Percentiles rank a stretch among this genome's conserved stretches.
Conservation (phyloP, 2,329 filamentous ascomycete genomes). For the Parastagonospora avenae region DNA sequence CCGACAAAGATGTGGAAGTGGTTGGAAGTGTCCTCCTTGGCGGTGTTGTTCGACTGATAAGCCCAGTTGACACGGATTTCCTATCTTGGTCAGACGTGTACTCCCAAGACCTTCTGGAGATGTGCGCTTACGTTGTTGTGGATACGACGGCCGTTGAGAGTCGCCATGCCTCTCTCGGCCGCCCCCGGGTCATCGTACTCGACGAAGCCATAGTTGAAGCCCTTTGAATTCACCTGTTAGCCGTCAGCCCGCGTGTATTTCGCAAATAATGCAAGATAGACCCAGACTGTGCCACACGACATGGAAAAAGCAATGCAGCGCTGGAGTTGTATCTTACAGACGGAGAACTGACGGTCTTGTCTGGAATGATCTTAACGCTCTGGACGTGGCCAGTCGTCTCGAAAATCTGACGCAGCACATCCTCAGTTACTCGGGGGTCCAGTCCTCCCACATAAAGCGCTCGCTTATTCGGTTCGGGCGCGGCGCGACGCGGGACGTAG, state of each 20-base stretch:
- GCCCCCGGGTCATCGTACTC: conserved; percentile 98
- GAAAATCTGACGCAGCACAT: conserved; percentile 96
- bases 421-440: conserved; percentile 93
- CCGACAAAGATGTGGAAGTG: conserved; percentile 99
- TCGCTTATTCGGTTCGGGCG: conserved; percentile 97
- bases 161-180: conserved; percentile 96
- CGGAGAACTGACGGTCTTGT: conserved; percentile 86
- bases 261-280: conserved; percentile 13
- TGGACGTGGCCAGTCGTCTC: conserved; percentile 98
- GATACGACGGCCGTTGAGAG: conserved; percentile 90
- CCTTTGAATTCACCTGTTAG: conserved; percentile 61
- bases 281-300: conserved; percentile 5
- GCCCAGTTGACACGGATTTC: conserved; percentile 99
- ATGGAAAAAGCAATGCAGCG: conserved; percentile 12
- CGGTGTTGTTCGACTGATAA: conserved; percentile 92
- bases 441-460: conserved; percentile 94
- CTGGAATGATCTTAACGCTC: conserved; percentile 98
- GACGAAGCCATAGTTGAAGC: conserved; percentile 98
- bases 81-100: conserved; percentile 55
- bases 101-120: not conserved
- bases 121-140: conserved; percentile 80
- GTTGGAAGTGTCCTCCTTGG: conserved; percentile 96
- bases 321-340: conserved; percentile 22
- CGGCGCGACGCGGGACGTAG: conserved; percentile 79
- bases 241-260: conserved; percentile 11